A percentile compares a stretch with the other conserved stretches of the same genome.
These are phyloP conservation scores for Juncus inflexus DNA, from an alignment of 176 grass and related monocot species.

Conservation along the genomic window DNA sequence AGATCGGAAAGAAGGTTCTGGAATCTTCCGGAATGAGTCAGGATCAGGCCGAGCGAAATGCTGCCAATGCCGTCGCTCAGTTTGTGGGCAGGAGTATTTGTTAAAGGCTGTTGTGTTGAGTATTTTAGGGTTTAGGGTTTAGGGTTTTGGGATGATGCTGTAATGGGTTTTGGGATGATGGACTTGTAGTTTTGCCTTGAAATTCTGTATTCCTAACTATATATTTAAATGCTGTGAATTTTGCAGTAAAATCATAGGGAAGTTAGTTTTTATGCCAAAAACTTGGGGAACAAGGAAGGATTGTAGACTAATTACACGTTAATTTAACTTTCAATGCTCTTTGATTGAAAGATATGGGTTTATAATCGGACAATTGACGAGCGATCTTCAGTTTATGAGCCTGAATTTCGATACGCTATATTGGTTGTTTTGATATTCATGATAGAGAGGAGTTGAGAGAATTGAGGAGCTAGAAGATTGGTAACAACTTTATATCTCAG, in stretches of 20 bases:
- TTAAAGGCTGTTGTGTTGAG: slow-evolving; percentile 9
- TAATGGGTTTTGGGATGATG: too few species aligned
- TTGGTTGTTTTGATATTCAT: slow-evolving; percentile 31
- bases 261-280: too few species aligned
- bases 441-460: background rate
- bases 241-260: too few species aligned
- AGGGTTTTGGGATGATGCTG: too few species aligned
- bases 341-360: slow-evolving; percentile 51
- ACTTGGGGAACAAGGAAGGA: too few species aligned
- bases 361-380: slow-evolving; percentile 31
- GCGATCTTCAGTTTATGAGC: slow-evolving; percentile 56
- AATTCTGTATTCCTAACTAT: too few species aligned
- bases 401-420: slow-evolving; percentile 68
- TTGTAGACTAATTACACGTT: too few species aligned
- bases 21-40: slow-evolving; percentile 50
- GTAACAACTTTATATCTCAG: too few species aligned
- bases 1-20: slow-evolving; percentile 64
- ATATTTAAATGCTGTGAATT: too few species aligned
- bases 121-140: background rate
- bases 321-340: too few species aligned
- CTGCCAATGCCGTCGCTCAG: slow-evolving; percentile 53
- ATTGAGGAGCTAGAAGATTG: background rate
- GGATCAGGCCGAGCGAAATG: slow-evolving; percentile 51
- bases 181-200: too few species aligned
- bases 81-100: slow-evolving; percentile 45